Evolutionary conservation across 108 stramenopile genomes (phyloP), one percentile per base, ranked within the genome.

Genomic region (Conticribra weissflogii): DNA sequence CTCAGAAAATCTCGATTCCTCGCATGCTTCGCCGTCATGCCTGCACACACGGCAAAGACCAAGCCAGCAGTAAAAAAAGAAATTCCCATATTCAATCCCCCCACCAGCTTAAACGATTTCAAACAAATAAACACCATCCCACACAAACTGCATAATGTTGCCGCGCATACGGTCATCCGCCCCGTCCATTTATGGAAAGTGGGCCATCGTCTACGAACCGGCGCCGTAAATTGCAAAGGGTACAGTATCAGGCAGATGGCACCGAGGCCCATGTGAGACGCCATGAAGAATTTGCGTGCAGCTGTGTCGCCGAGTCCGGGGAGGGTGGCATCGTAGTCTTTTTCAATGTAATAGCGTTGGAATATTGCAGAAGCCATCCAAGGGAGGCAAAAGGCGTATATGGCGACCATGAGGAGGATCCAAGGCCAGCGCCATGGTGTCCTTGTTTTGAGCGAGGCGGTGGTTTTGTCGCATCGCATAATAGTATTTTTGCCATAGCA

Each of bases 61-160:
- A 76, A 16, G 1, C 81, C 81, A 0, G 74, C 61, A 19, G 31
- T 22, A 8, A 71, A 54, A 66, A 81, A 76, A 3, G 81, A 69
- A 15, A 67, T 54, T 12, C 69, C 55, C 81, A 81, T 81, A 27
- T 81, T 81, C 28, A 51, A 64, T 1, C 81, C 81, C 0, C 81
- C 81, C 0, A 76, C 75, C 22, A 81, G 54, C 25, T 27, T 34
- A 45, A 60, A 60, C 34, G 47, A 32, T 31, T 81, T 81, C 0
- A 81, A 69, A 24, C 22, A 47, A 15, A 76, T 76, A 44, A 81
- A 81, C 31, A 59, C 50, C 5, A 71, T 23, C 4, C 81, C 81
- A 62, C 51, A 72, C 27, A 76, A 3, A 51, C 47, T 66, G 16
- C 71, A 50, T 0, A 66, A 45, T 1, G 76, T 55, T 25, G 71